Evolutionary conservation across 2,329 filamentous ascomycete genomes (phyloP), one percentile per base, ranked within the genome.

Genomic region (Colletotrichum plurivorum): DNA sequence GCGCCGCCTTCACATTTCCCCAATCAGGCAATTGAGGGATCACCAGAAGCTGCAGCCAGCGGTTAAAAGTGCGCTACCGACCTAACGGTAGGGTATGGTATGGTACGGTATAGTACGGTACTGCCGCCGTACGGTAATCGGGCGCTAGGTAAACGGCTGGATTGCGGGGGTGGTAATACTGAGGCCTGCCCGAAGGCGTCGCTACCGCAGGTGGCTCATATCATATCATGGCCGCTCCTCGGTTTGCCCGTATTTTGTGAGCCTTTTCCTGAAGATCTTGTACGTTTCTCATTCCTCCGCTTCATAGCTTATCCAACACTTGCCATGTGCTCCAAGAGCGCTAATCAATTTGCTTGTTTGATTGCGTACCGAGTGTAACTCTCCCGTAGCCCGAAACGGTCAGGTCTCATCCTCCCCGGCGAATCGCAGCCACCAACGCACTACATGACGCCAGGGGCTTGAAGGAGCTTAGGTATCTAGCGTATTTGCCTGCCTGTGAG

Each of bases 11-110:
- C 13, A 31, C 16, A 39, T 45, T 46, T 45, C 20, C 59, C 49
- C 20, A 16, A 36, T 62, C 9, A n/a, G 59, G 59, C 18, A 54
- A 62, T 36, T 54, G 49, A 0, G 43, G 27, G n/a, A 43, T 43
- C 41, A n/a, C 7, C 12, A 8, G 10, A 62, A 62, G 16, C 36
- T 15, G 15, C 16, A 22, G 6, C 8, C 49, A 52, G 49, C n/a
- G 46, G 10, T 49, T 6, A 49, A 49, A 5, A 8, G n/a, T n/a
- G 6, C n/a, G 45, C n/a, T 25, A 48, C 45, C 4, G 15, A 2
- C 12, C 25, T 7, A 10, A 22, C 3, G 10, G 15, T 16, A 46
- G 3, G 22, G 22, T 25, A 36, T 12, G 31, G 31, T 36, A 36
- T 9, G 31, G 8, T 12, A 18, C 46, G 20, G 20, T 22, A 31